phyloP scores from a whole-genome alignment of 768 basidiomycete genomes.

The Boletus pseudopeckii region DNA sequence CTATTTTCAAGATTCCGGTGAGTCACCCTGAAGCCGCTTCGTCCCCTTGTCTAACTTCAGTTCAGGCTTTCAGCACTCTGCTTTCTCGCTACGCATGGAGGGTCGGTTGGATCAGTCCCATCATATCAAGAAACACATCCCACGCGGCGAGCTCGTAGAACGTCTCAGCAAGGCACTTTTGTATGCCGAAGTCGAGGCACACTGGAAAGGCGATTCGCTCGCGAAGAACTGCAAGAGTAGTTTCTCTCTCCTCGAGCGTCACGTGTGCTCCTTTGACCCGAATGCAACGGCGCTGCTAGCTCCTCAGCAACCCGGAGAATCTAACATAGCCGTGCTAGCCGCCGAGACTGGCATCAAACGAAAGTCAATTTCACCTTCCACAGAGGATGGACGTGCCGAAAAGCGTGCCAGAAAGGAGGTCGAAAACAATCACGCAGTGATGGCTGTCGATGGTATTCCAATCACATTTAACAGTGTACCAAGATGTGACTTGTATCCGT shows the following conservation, averaged over 20 bases:
- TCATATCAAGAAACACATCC: slow-evolving; percentile 68
- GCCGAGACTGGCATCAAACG: slow-evolving; percentile 42
- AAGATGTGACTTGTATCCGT: neutral
- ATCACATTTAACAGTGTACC: slow-evolving; percentile 24
- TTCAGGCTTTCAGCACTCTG: slow-evolving; percentile 76
- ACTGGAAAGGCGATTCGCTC: slow-evolving; percentile 66
- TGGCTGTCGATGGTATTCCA: slow-evolving; percentile 42
- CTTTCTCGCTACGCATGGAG: slow-evolving; percentile 77
- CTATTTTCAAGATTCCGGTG: slow-evolving; percentile 81
- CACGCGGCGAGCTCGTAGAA: slow-evolving; percentile 78
- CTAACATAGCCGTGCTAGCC: slow-evolving; percentile 1
- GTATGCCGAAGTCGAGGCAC: slow-evolving; percentile 79
- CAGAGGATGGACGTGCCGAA: slow-evolving; percentile 50
- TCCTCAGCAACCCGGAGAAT: slow-evolving; percentile 19
- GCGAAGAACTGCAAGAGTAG: slow-evolving; percentile 62
- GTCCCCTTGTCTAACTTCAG: slow-evolving; percentile 7
- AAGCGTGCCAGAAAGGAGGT: slow-evolving; percentile 58
- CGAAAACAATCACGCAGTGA: slow-evolving; percentile 34
- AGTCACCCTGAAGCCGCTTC: neutral
- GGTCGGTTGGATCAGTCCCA: slow-evolving; percentile 67
- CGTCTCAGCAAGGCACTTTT: slow-evolving; percentile 77
- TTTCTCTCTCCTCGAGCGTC: slow-evolving; percentile 74
- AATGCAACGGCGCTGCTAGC: slow-evolving; percentile 17
- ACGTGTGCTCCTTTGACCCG: slow-evolving; percentile 61
- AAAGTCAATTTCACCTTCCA: slow-evolving; percentile 46